Percentiles rank a stretch among this genome's conserved stretches.
Conservation (phyloP, 2,329 filamentous ascomycete genomes). For the Bipolaris sorokiniana region DNA sequence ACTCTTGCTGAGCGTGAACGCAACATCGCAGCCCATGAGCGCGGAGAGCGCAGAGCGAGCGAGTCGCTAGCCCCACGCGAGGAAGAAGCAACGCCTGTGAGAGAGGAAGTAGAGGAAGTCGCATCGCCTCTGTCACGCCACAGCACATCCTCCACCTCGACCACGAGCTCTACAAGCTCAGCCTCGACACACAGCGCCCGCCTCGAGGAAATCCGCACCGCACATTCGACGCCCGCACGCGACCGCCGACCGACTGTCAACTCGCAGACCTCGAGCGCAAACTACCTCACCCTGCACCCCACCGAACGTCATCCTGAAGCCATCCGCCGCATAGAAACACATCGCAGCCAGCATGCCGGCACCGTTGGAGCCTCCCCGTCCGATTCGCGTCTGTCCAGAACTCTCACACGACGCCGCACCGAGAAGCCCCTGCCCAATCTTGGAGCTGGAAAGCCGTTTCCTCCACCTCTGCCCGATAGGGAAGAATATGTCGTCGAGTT, state of each 20-base stretch:
- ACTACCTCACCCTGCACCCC: slow-evolving; percentile 39
- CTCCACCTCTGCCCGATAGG: slow-evolving; percentile 70
- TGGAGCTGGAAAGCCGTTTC: slow-evolving; percentile 75
- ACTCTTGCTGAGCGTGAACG: slow-evolving; percentile 16
- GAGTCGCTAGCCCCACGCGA: slow-evolving; percentile 6
- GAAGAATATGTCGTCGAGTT: slow-evolving; percentile 86
- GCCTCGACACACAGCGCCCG: slow-evolving; percentile 23
- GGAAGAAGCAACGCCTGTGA: slow-evolving; percentile 16
- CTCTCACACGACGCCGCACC: slow-evolving; percentile 48
- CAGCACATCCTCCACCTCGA: slow-evolving; percentile 29
- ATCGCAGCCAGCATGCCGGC: slow-evolving; percentile 70
- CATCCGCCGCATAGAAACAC: slow-evolving; percentile 73
- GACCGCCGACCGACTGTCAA: slow-evolving; percentile 27
- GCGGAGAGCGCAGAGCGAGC: slow-evolving; percentile 15
- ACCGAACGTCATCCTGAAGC: slow-evolving; percentile 71
- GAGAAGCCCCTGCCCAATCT: slow-evolving; percentile 68
- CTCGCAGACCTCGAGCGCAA: slow-evolving; percentile 27
- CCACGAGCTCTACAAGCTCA: slow-evolving; percentile 26
- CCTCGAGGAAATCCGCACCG: slow-evolving; percentile 41
- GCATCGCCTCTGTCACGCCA: slow-evolving; percentile 33
- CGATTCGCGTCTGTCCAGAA: slow-evolving; percentile 50
- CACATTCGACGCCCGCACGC: slow-evolving; percentile 23
- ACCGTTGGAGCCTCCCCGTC: slow-evolving; percentile 65
- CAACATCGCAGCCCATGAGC: slow-evolving; percentile 11
- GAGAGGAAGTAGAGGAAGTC: slow-evolving; percentile 25